phyloP scores from a whole-genome alignment of 441 rosid species.

The Omphalea diandra region DNA sequence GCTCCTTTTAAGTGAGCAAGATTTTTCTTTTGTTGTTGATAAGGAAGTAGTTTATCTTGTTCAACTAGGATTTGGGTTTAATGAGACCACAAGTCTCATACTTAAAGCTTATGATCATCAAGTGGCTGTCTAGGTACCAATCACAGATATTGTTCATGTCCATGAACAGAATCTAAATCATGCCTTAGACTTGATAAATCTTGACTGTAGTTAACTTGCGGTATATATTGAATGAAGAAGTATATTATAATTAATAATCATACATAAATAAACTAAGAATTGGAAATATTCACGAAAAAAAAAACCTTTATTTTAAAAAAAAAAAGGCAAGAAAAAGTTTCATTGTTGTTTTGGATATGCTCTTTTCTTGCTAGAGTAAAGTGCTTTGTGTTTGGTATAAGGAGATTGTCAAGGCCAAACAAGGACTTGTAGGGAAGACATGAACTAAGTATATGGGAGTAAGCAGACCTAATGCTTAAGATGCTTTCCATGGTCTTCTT shows the following conservation, averaged over 20 bases:
- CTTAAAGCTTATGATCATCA: neutral
- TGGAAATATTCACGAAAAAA: neutral
- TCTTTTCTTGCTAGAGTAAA: neutral
- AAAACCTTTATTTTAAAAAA: neutral
- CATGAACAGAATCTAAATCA: neutral
- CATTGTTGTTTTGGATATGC: neutral
- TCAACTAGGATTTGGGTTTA: neutral
- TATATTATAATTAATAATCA: neutral
- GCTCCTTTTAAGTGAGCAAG: neutral
- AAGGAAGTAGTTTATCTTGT: neutral
- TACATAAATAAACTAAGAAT: neutral
- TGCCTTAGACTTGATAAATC: neutral
- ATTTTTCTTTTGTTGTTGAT: neutral
- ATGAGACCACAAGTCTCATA: neutral
- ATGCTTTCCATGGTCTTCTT: neutral
- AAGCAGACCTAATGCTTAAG: neutral
- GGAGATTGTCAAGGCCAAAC: constrained; percentile 1
- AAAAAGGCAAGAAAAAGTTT: neutral
- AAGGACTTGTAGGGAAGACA: neutral
- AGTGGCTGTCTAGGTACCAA: neutral
- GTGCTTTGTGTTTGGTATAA: too few relatives aligned
- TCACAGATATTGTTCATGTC: neutral
- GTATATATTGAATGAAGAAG: neutral
- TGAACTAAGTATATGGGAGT: neutral
- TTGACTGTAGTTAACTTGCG: neutral